Base-by-base conservation (phyloP, 371 early-diverging fungal genomes). In the Mucor ambiguus region DNA sequence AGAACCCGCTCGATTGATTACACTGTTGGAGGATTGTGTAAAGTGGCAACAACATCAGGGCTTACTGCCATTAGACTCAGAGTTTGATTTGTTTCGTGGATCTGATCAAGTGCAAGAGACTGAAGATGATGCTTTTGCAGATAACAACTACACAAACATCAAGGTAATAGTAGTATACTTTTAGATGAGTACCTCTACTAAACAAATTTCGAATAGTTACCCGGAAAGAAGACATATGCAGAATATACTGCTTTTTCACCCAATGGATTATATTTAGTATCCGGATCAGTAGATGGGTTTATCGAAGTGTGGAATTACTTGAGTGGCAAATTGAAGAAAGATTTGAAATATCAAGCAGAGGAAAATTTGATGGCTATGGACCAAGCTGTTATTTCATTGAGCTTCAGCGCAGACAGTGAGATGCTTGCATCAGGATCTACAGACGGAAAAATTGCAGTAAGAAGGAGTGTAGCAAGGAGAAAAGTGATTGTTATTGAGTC, bases 331-430 rank as follows among this genome's bases (percentile, higher is more conserved):
- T 78, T 96, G 28, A 84, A 96, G 33, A 90, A 84, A 64, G 97
- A 96, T 78, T 77, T 98, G 26, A 84, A 86, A 65, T 98, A 97
- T 75, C 98, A 98, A 79, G 89, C 91, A 0, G 93, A 93, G 72
- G 96, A 95, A 63, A 90, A 92, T 30, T 74, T 91, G 60, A 98
- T 98, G 96, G 78, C 93, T 29, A 97, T 97, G 97, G 93, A 96
- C 22, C 81, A 83, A n/a, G 87, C 96, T 0, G 92, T 97, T 1
- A 77, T 95, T 10, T 89, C 86, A 37, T 74, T 97, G 24, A 79
- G 72, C 9, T 95, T 96, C 69, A 90, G 91, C 63, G 71, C 80
- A 43, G 92, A 94, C 64, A 89, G 91, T 67, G 92, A 93, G 49
- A 69, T 89, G 63, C 72, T 98, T 10, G 97, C 90, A 4, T 89